Evolutionary conservation across 192 early-diverging fungal genomes (phyloP), one percentile per base, ranked within the genome.

Genomic region (Chytriomyces confervae): DNA sequence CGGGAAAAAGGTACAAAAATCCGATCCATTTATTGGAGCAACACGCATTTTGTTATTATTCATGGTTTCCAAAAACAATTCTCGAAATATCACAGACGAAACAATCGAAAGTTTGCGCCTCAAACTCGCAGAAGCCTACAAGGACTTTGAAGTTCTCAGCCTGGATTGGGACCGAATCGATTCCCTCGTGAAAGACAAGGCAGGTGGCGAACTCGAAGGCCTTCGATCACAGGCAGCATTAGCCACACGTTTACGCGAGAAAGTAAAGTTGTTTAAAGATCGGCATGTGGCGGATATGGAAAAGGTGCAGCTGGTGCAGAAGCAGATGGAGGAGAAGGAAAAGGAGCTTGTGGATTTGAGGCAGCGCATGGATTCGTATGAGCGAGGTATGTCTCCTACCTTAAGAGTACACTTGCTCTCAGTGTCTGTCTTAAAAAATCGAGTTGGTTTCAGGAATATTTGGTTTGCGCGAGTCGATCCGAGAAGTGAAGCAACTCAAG

Each of bases 131-230:
- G 79, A 85, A 51, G 62, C 85, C 5, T 78, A 85, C 27, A 72
- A 53, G 5, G 88, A 89, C 61, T 86, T 89, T 73, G 85, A 89
- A 78, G 66, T 87, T 27, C 79, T 89, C 7, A 83, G 80, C 48
- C 11, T 85, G n/a, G 88, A 89, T 69, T 89, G 86, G 86, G 84
- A 86, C 62, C 46, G 82, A 51, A 72, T 89, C 16, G 87, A 88
- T 70, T 29, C 75, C 36, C 62, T 77, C 11, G 61, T 87, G 43
- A 20, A 77, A 49, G 70, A 43, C 20, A 64, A 66, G 23, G 20
- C 75, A 2, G 64, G 75, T 36, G 75, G 62, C 8, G 75, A 76
- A 36, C 45, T 76, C 23, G 75, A 76, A 44, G 75, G 75, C 45
- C 36, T 76, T 24, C 9, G 45, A 24, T 66, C 63, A n/a, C 75